Percentiles rank a stretch among this genome's conserved stretches.
Evolutionary conservation across 1,284 basidiomycete genomes (phyloP).

Genomic region (Sanghuangporus weigelae): DNA sequence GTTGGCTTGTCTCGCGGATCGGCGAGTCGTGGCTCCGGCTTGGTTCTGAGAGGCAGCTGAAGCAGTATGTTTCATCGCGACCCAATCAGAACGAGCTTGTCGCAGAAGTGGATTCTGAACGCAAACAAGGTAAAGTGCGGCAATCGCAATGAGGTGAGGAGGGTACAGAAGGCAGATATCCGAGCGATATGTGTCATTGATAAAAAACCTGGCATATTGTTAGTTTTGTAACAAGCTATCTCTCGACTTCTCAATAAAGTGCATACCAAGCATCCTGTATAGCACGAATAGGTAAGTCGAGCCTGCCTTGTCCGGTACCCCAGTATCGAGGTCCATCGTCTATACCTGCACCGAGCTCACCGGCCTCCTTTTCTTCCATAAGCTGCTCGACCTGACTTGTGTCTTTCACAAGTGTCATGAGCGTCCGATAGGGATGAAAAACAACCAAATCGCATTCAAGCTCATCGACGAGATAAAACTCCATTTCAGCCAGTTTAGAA

Average conservation of each 20-base stretch:
- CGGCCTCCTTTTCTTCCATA: conserved; percentile 49
- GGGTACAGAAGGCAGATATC: conserved; percentile 89
- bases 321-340: conserved; percentile 65
- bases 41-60: conserved; percentile 24
- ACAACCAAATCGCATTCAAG: conserved; percentile 92
- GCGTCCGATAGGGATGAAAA: conserved; percentile 91
- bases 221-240: neutral
- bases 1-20: conserved; percentile 10
- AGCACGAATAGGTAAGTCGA: conserved; percentile 62
- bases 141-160: conserved; percentile 90
- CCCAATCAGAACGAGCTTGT: conserved; percentile 26
- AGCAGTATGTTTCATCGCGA: conserved; percentile 24
- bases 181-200: conserved; percentile 94
- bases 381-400: conserved; percentile 26
- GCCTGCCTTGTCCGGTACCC: conserved; percentile 65
- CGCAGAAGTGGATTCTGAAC: conserved; percentile 57
- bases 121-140: conserved; percentile 84
- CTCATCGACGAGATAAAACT: conserved; percentile 96
- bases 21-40: conserved; percentile 5
- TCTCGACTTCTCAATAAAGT: neutral
- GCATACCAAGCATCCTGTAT: conserved; percentile 73
- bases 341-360: conserved; percentile 55
- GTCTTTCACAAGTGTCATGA: conserved; percentile 66
- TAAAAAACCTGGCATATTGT: conserved; percentile 67
- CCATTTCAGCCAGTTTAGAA: conserved; percentile 95